These are phyloP conservation scores for Lycium ferocissimum DNA, from an alignment of 257 asterid genomes.

Conservation along the genomic window DNA sequence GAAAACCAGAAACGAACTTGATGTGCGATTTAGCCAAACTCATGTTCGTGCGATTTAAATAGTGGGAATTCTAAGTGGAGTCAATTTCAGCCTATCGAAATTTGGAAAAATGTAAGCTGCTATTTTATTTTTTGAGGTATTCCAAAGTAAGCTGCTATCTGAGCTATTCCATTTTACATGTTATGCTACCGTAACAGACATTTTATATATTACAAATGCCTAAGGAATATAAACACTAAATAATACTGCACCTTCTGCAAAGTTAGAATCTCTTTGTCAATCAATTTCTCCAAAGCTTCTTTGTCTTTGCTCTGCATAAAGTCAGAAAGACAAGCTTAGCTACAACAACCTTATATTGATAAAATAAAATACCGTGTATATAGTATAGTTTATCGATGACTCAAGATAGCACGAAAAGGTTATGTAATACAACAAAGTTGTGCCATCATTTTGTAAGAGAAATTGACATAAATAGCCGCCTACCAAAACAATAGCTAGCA, in stretches of 20 bases:
- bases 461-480: too few species aligned
- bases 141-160: background rate
- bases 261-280: conserved; percentile 42
- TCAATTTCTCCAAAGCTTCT: conserved; percentile 59
- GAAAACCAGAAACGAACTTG: background rate
- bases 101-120: background rate
- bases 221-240: background rate
- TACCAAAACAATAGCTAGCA: too few species aligned
- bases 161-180: background rate
- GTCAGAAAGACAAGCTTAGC: conserved; percentile 28
- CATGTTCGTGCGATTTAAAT: background rate
- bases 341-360: background rate
- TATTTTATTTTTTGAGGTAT: background rate
- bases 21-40: background rate
- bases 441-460: too few species aligned
- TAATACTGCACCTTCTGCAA: conserved; percentile 50
- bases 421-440: background rate
- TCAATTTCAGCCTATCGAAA: background rate
- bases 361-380: background rate
- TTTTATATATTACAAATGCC: background rate
- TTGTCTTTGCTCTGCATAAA: conserved; percentile 72
- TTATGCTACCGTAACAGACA: background rate
- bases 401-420: background rate
- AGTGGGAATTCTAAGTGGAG: background rate
- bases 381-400: background rate